phyloP scores from a whole-genome alignment of 305 asterid species.

The Fraxinus greggii region DNA sequence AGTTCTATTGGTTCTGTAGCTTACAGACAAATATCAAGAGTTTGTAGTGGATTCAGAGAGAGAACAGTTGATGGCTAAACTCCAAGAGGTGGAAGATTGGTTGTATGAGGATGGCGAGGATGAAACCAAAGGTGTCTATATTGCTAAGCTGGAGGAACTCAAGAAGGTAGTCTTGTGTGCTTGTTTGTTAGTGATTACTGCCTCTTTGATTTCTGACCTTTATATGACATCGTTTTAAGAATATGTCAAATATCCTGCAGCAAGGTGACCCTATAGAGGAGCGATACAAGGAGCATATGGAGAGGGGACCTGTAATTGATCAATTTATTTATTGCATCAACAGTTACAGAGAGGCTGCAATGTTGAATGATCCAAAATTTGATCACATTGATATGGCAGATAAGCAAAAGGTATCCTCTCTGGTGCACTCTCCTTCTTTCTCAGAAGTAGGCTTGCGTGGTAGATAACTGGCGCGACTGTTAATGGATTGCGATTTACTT shows the following conservation, averaged over 20 bases:
- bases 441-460: not conserved
- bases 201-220: not conserved
- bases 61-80: constrained; percentile 63
- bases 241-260: constrained; percentile 40
- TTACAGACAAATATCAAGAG: constrained; percentile 68
- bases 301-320: constrained; percentile 73
- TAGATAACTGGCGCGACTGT: not conserved
- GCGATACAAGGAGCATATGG: constrained; percentile 74
- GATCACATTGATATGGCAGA: constrained; percentile 89
- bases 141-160: constrained; percentile 83
- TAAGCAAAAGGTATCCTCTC: constrained; percentile 49
- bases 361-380: constrained; percentile 67
- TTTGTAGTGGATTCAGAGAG: constrained; percentile 69
- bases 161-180: constrained; percentile 54
- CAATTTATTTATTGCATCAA: constrained; percentile 64
- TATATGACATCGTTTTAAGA: not conserved
- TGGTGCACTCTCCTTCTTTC: too few relatives aligned
- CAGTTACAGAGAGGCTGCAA: constrained; percentile 83
- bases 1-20: constrained; percentile 45
- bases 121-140: constrained; percentile 90
- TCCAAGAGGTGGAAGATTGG: constrained; percentile 96
- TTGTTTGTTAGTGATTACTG: not conserved
- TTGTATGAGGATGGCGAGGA: constrained; percentile 95
- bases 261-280: constrained; percentile 91
- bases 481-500: not conserved